Conservation (phyloP, 768 basidiomycete genomes). For the Amanita subjunquillea region DNA sequence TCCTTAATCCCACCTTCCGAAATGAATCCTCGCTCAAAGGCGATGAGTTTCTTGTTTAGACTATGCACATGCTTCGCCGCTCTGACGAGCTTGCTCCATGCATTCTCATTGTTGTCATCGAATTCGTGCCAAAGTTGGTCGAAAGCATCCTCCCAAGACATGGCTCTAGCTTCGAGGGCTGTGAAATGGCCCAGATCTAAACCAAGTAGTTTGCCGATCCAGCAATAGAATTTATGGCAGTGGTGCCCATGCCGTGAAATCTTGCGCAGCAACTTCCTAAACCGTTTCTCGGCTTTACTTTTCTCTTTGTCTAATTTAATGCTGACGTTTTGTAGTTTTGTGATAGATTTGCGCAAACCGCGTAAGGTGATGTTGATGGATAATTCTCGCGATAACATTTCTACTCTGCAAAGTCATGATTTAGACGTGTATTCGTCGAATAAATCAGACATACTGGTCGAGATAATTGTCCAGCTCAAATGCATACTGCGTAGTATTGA, state of each 20-base stretch:
- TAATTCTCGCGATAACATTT: slow-evolving; percentile 21
- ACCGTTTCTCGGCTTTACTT: slow-evolving; percentile 36
- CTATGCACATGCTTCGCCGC: slow-evolving; percentile 48
- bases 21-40: slow-evolving; percentile 77
- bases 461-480: slow-evolving; percentile 56
- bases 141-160: background rate
- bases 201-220: background rate
- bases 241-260: slow-evolving; percentile 7
- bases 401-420: slow-evolving; percentile 28
- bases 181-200: background rate
- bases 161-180: slow-evolving; percentile 8
- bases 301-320: slow-evolving; percentile 51
- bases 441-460: slow-evolving; percentile 32
- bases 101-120: background rate
- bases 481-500: slow-evolving; percentile 73
- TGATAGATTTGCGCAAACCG: slow-evolving; percentile 35
- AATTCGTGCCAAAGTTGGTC: background rate
- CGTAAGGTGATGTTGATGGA: slow-evolving; percentile 23
- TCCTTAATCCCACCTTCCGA: slow-evolving; percentile 67
- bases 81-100: slow-evolving; percentile 29
- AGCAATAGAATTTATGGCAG: background rate
- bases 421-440: background rate
- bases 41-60: slow-evolving; percentile 56
- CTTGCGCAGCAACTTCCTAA: slow-evolving; percentile 35
- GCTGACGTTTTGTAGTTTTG: slow-evolving; percentile 39